Evolutionary conservation across 2,329 filamentous ascomycete species (phyloP).

Genomic region (Graphiopsis chlorocephala): DNA sequence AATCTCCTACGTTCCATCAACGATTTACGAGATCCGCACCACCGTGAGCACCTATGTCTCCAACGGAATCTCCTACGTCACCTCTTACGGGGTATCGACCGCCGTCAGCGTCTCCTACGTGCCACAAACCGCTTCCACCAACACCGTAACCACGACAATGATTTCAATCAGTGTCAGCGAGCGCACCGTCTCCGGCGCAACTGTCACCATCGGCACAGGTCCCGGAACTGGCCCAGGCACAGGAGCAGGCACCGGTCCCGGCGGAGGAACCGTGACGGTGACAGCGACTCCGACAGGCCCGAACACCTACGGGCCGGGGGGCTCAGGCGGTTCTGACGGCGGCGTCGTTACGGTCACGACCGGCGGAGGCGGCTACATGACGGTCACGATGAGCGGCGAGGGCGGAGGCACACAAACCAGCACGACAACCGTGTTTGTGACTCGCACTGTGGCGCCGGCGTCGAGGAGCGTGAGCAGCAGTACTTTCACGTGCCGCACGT

Average conservation of each 20-base stretch:
- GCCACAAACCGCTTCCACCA: conserved; percentile 8
- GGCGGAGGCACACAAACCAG: conserved; percentile 13
- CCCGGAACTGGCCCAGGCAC: background rate
- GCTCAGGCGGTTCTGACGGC: background rate
- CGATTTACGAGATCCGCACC: conserved; percentile 5
- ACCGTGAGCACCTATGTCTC: conserved; percentile 20
- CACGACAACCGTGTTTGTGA: conserved; percentile 18
- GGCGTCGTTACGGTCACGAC: conserved; percentile 17
- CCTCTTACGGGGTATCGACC: conserved; percentile 30
- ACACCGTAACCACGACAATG: conserved; percentile 22
- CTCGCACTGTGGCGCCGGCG: conserved; percentile 13
- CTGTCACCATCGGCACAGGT: conserved; percentile 15
- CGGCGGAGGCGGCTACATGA: conserved; percentile 23
- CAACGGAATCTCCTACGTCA: conserved; percentile 27
- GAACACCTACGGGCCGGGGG: background rate
- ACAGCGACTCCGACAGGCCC: conserved; percentile 14
- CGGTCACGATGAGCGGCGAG: conserved; percentile 22
- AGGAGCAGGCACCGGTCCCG: conserved; percentile 6
- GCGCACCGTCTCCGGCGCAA: conserved; percentile 14
- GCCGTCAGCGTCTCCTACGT: conserved; percentile 18
- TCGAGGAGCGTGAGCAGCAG: conserved; percentile 17
- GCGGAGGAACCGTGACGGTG: conserved; percentile 20
- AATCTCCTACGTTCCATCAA: conserved; percentile 17
- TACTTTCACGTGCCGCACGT: conserved; percentile 28
- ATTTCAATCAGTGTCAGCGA: conserved; percentile 19